Conservation (phyloP, 305 asterid genomes). For the Fraxinus sp. region DNA sequence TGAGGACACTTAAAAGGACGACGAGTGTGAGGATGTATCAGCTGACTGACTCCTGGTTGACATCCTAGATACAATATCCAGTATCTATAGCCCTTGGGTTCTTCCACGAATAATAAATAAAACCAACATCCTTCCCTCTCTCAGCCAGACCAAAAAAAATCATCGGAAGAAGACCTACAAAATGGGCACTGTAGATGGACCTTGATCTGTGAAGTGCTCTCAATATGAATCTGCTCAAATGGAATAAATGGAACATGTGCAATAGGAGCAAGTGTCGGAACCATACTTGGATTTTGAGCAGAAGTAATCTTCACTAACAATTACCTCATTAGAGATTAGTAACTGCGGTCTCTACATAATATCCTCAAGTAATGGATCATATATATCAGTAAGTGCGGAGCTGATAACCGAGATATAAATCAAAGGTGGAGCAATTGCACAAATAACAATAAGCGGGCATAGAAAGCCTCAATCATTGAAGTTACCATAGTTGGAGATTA, state of each 20-base stretch:
- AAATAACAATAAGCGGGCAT: not conserved
- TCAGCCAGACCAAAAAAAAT: not conserved
- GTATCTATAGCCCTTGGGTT: not conserved
- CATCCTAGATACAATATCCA: not conserved
- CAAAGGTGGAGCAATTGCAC: not conserved
- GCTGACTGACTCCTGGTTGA: not conserved
- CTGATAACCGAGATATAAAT: not conserved
- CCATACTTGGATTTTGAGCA: not conserved
- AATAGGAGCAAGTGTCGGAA: not conserved
- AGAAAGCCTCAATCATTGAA: not conserved
- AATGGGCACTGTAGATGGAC: not conserved
- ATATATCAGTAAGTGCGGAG: not conserved
- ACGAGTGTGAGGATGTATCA: not conserved
- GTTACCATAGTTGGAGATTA: not conserved
- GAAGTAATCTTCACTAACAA: not conserved
- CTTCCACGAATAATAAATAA: not conserved
- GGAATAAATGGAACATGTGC: not conserved
- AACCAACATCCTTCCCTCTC: not conserved
- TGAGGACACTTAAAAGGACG: not conserved
- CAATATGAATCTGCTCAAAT: not conserved
- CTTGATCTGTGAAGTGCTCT: not conserved
- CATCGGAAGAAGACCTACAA: not conserved
- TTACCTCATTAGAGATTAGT: not conserved
- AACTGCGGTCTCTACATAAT: not conserved
- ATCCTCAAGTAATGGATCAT: not conserved